Percentiles rank a stretch among this genome's conserved stretches.
phyloP scores from a whole-genome alignment of 2,329 filamentous ascomycete genomes.

The Colletotrichum gloeosporioides region DNA sequence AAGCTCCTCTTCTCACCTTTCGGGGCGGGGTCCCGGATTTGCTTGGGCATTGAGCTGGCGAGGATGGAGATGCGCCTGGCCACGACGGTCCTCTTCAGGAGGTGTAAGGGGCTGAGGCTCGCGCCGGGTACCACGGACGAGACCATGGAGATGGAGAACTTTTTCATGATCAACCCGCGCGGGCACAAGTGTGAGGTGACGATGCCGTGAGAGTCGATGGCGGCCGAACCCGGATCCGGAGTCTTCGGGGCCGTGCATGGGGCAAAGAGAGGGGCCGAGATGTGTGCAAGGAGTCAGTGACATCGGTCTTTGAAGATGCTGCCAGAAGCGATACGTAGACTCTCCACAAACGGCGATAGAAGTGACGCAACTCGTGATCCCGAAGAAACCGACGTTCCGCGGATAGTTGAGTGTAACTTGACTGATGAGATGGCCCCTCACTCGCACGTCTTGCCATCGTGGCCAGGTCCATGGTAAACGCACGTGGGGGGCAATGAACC shows the following conservation, averaged over 20 bases:
- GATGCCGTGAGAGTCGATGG: background rate
- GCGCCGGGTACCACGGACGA: slow-evolving; percentile 37
- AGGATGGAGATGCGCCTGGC: slow-evolving; percentile 60
- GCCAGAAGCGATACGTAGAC: background rate
- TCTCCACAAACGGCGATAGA: background rate
- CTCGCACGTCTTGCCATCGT: background rate
- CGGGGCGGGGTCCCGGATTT: slow-evolving; percentile 52
- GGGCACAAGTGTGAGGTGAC: slow-evolving; percentile 34
- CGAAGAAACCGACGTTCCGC: background rate
- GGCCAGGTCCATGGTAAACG: background rate
- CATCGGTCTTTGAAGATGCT: background rate
- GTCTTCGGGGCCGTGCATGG: background rate
- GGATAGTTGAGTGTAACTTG: background rate
- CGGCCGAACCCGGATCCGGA: background rate
- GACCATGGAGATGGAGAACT: slow-evolving; percentile 38
- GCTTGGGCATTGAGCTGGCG: slow-evolving; percentile 63
- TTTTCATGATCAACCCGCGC: slow-evolving; percentile 37
- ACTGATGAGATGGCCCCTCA: background rate
- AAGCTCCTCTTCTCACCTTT: slow-evolving; percentile 58
- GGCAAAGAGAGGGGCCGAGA: background rate
- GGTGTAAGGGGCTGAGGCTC: slow-evolving; percentile 42
- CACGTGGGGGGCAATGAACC: background rate
- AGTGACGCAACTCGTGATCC: background rate
- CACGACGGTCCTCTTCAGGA: slow-evolving; percentile 55
- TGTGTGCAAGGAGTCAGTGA: background rate